Percentiles rank a stretch among this genome's conserved stretches.
Evolutionary conservation across 768 basidiomycete species (phyloP).

Genomic region (Collybia sordida): DNA sequence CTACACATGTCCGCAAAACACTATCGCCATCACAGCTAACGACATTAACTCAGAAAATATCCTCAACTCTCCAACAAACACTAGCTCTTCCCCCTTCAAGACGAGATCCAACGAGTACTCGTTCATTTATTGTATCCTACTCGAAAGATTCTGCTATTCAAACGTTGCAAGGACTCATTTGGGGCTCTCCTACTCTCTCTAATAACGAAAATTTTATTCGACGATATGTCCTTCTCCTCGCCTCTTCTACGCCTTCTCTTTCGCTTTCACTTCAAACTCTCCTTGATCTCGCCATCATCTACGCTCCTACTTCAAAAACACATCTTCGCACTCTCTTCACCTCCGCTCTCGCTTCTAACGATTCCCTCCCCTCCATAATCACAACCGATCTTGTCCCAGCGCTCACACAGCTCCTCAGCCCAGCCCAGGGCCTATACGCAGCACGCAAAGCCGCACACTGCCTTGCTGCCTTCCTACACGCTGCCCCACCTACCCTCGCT

Average conservation of each 20-base stretch:
- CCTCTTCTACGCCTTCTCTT: conserved; percentile 48
- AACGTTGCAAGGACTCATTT: conserved; percentile 56
- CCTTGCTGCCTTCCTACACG: conserved; percentile 52
- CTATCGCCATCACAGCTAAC: conserved; percentile 54
- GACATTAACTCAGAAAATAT: conserved; percentile 46
- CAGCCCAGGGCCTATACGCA: conserved; percentile 55
- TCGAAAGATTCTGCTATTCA: conserved; percentile 55
- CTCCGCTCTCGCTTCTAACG: conserved; percentile 32
- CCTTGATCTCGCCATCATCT: conserved; percentile 63
- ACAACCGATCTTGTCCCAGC: conserved; percentile 53
- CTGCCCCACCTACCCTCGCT: conserved; percentile 46
- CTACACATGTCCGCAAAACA: conserved; percentile 42
- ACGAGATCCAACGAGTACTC: conserved; percentile 42
- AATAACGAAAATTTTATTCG: conserved; percentile 45
- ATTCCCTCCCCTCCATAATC: conserved; percentile 31
- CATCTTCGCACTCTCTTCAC: conserved; percentile 46
- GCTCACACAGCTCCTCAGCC: conserved; percentile 49
- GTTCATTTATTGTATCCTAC: conserved; percentile 56
- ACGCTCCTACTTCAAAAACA: conserved; percentile 41
- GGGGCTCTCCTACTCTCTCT: conserved; percentile 37
- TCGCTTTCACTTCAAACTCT: conserved; percentile 52
- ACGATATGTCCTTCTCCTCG: conserved; percentile 50
- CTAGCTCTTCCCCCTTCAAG: conserved; percentile 49
- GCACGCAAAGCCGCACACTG: conserved; percentile 64
- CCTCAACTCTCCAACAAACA: conserved; percentile 42